Evolutionary conservation across 352 stramenopile genomes (phyloP).

Genomic region (Globisporangium megalacanthum): DNA sequence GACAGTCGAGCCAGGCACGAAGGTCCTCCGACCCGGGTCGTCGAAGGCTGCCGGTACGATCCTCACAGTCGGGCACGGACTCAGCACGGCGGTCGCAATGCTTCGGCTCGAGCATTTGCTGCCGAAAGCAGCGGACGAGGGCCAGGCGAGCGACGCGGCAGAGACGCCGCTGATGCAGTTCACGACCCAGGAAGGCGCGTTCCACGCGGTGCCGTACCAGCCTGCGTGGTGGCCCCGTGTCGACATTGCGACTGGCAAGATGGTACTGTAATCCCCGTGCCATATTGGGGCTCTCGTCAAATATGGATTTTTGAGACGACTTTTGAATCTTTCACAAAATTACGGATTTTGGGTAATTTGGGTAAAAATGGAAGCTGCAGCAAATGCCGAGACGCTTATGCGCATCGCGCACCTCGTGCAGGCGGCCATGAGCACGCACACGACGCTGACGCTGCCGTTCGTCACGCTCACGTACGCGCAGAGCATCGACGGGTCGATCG

Average conservation of each 20-base stretch:
- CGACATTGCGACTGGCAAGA: constrained; percentile 72
- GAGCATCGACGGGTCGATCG: constrained; percentile 84
- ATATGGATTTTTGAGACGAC: too few relatives aligned
- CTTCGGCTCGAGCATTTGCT: constrained; percentile 70
- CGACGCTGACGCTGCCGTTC: constrained; percentile 20
- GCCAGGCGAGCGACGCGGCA: constrained; percentile 1
- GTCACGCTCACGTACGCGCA: constrained; percentile 88
- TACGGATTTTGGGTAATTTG: too few relatives aligned
- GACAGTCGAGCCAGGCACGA: constrained; percentile 28
- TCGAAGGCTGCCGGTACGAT: constrained; percentile 63
- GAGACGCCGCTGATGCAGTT: constrained; percentile 47
- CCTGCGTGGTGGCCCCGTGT: constrained; percentile 70
- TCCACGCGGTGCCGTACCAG: constrained; percentile 66
- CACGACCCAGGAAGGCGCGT: constrained; percentile 54
- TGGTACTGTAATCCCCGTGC: constrained; percentile 30
- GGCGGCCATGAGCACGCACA: constrained; percentile 2
- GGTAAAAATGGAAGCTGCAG: background rate
- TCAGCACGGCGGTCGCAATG: constrained; percentile 62
- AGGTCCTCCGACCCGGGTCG: constrained; percentile 47
- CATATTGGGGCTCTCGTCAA: background rate
- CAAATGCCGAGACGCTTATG: background rate
- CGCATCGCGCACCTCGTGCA: constrained; percentile 7
- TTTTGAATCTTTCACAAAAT: too few relatives aligned
- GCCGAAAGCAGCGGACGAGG: constrained; percentile 29
- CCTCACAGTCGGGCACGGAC: constrained; percentile 24